Evolutionary conservation across 1,284 basidiomycete genomes (phyloP), one percentile per base, ranked within the genome.

Genomic region (Apiotrichum montevideense): DNA sequence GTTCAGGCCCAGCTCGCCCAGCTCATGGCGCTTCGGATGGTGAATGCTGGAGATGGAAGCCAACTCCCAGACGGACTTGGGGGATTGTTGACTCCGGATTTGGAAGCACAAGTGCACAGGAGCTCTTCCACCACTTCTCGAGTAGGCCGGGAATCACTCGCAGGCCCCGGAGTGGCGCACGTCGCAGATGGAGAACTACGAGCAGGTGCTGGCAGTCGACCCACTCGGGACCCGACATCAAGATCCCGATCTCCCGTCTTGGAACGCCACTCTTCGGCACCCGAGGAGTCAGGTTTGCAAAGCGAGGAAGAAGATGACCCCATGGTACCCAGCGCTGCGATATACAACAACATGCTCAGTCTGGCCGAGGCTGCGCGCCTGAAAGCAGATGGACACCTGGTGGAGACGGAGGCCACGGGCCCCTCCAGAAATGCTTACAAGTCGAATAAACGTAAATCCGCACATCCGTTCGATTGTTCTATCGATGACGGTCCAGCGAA

Each of bases 41-140:
- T 86, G 83, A 0, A 79, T 94, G n/a, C 76, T 84, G 47, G 90
- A 94, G 69, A 46, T 39, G 37, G 37, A 39, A 39, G 37, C 37
- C 21, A 21, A 21, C 21, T 21, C 21, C 21, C 21, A 21, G 21
- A 21, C 21, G 21, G 21, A 21, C 21, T 21, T 21, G 21, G 21
- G 21, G 21, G 21, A 21, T 21, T 21, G 21, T 21, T 21, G 21
- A 21, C 21, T 21, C 21, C 21, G 21, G 21, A 21, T 21, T 21
- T 21, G 21, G 21, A 21, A 21, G 21, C 21, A 21, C 21, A 21
- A 21, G 21, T 21, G 21, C 21, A 21, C 21, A 21, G 21, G 21
- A 21, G 21, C 21, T 21, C 21, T 21, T 21, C 21, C 21, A 21
- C 21, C 21, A 21, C 21, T 21, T 21, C 21, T 21, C 21, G 21